phyloP scores from a whole-genome alignment of 2,329 filamentous ascomycete species.

The Pseudogymnoascus sp. region DNA sequence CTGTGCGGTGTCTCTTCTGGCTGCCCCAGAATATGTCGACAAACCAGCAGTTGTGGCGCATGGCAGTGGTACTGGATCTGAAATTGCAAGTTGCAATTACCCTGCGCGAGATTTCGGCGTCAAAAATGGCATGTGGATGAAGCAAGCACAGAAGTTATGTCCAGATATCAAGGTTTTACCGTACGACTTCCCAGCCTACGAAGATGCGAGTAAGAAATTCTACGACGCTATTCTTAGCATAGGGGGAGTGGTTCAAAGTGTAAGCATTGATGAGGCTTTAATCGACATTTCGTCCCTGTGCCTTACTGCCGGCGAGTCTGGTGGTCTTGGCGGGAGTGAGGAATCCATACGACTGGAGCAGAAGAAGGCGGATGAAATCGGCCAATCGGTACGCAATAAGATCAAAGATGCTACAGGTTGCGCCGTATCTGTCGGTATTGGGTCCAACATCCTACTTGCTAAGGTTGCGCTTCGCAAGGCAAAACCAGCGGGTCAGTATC shows the following conservation, averaged over 20 bases:
- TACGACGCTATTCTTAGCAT: conserved; percentile 77
- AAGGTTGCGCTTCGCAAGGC: conserved; percentile 86
- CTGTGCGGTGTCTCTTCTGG: conserved; percentile 76
- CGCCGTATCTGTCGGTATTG: conserved; percentile 87
- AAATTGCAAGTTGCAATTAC: conserved; percentile 98
- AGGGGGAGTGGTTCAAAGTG: conserved; percentile 84
- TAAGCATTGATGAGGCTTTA: conserved; percentile 92
- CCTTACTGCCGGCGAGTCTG: conserved; percentile 56
- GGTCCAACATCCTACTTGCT: conserved; percentile 81
- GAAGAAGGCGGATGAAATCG: conserved; percentile 67
- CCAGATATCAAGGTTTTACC: conserved; percentile 83
- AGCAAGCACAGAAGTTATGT: conserved; percentile 73
- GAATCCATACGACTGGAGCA: conserved; percentile 72
- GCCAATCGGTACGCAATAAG: conserved; percentile 56
- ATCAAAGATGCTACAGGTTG: conserved; percentile 75
- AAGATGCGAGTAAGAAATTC: conserved; percentile 81
- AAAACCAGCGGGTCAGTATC: conserved; percentile 89
- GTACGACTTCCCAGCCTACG: conserved; percentile 92
- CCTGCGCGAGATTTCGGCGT: conserved; percentile 77
- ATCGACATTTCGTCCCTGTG: conserved; percentile 74
- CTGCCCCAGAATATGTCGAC: conserved; percentile 64
- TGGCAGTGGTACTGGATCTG: conserved; percentile 74
- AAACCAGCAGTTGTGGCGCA: conserved; percentile 89
- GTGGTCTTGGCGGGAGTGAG: conserved; percentile 59
- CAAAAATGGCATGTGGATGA: conserved; percentile 99